A percentile compares a stretch with the other conserved stretches of the same genome.
Evolutionary conservation across 1,139 yeast genomes (phyloP).

Genomic region (Protomyces macrosporus): DNA sequence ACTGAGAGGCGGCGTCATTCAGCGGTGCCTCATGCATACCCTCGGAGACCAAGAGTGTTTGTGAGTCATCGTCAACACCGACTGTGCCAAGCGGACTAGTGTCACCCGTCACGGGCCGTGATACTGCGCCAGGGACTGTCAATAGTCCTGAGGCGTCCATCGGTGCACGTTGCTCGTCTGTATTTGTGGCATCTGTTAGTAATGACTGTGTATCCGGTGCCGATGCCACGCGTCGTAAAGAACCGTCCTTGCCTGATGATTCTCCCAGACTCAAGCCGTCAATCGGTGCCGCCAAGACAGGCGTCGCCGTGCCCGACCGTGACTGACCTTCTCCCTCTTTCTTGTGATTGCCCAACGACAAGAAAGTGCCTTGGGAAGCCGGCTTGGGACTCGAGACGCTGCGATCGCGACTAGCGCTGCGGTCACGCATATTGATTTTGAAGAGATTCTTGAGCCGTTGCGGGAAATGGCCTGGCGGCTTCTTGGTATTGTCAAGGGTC

Average conservation of each 20-base stretch:
- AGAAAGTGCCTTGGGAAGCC: not conserved
- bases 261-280: not conserved
- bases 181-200: not conserved
- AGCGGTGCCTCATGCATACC: not conserved
- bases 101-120: not conserved
- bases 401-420: constrained; percentile 11
- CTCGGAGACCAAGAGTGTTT: not conserved
- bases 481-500: constrained; percentile 4
- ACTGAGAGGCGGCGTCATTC: not conserved
- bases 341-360: not conserved
- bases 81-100: not conserved
- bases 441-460: constrained; percentile 21
- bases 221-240: constrained; percentile 10
- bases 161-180: too few relatives aligned
- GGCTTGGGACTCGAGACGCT: constrained; percentile 21
- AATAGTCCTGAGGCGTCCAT: not conserved
- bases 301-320: not conserved
- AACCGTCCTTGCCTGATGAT: not conserved
- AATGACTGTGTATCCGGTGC: constrained; percentile 15
- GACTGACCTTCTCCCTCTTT: not conserved
- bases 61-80: not conserved
- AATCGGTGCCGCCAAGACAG: not conserved
- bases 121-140: not conserved
- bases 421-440: constrained; percentile 20
- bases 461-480: constrained; percentile 16